Evolutionary conservation across 805 yeast genomes (phyloP).

Genomic region (Teunomyces pallodes): DNA sequence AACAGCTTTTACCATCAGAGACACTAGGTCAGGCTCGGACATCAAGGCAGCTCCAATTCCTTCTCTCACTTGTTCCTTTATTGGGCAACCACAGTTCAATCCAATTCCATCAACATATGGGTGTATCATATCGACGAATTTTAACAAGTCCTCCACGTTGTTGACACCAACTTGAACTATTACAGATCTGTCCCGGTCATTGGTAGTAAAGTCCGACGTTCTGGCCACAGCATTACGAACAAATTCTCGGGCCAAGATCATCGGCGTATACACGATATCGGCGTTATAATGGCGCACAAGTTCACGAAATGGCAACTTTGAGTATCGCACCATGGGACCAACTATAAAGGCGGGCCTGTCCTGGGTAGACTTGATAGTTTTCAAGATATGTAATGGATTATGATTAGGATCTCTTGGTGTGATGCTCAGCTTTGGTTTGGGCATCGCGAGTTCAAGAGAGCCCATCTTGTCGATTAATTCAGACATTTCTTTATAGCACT

Average conservation of each 20-base stretch:
- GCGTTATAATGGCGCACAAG: slow-evolving; percentile 65
- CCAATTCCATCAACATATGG: slow-evolving; percentile 94
- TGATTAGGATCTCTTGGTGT: slow-evolving; percentile 22
- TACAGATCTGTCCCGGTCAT: slow-evolving; percentile 62
- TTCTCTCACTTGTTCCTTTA: slow-evolving; percentile 88
- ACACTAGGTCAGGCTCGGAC: slow-evolving; percentile 75
- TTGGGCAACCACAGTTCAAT: slow-evolving; percentile 96
- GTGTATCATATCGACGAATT: slow-evolving; percentile 84
- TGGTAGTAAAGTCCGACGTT: slow-evolving; percentile 80
- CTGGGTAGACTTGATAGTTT: slow-evolving; percentile 17
- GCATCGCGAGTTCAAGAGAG: not conserved
- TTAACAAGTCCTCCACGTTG: slow-evolving; percentile 73
- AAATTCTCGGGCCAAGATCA: slow-evolving; percentile 95
- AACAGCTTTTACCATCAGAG: slow-evolving; percentile 80
- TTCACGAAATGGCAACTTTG: slow-evolving; percentile 88
- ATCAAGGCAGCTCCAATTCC: slow-evolving; percentile 97
- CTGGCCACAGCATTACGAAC: slow-evolving; percentile 82
- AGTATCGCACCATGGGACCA: slow-evolving; percentile 98
- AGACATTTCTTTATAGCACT: not conserved
- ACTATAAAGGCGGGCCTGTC: slow-evolving; percentile 40
- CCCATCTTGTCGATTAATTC: not conserved
- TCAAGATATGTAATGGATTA: slow-evolving; percentile 35
- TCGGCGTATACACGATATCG: slow-evolving; percentile 90
- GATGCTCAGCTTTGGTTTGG: not conserved
- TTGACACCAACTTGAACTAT: slow-evolving; percentile 91